Evolutionary conservation across 768 basidiomycete genomes (phyloP), one percentile per base, ranked within the genome.

Genomic region (Suillus clintonianus): DNA sequence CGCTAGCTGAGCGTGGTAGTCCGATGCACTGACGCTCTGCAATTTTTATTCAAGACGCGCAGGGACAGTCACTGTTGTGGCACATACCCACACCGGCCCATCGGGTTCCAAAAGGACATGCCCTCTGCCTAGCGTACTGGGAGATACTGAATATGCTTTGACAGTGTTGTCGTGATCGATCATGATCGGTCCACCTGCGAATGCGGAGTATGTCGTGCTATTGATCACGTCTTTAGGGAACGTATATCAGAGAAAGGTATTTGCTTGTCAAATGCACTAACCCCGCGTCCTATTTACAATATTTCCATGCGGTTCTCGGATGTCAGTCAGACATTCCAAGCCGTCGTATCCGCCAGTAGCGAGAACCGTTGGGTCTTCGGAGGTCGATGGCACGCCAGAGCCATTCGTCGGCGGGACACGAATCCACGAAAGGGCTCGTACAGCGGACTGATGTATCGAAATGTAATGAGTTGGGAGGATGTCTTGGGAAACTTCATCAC

Each of bases 1-100:
- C 0, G 90, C 91, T 5, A 97, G 76, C 72, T 95, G 92, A 6
- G 94, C 89, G 69, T 98, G 97, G 70, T 89, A 90, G 53, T 97
- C 91, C 0, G 95, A 97, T 1, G 87, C 81, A 61, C 83, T 79
- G 32, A 95, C 74, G 61, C 82, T 85, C 95, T 96, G 69, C 15
- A 19, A 17, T 17, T 4, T 56, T 4, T 32, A 8, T 48, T 63
- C 54, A 53, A n/a, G 34, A 13, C 7, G 7, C 15, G 24, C 19
- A 24, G 11, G 19, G 5, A 34, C 5, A 43, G 13, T 11, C 37
- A 39, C 47, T n/a, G 58, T 9, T 1, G 22, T 7, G 24, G 8
- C n/a, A 78, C 86, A 24, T 66, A 95, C 95, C 94, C 92, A 94
- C 62, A 92, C 83, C 11, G 94, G 89, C 0, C 94, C 95, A 17